Percentiles rank a stretch among this genome's conserved stretches.
Conservation (phyloP, 1,284 basidiomycete species). For the Fomitopsis betulina region DNA sequence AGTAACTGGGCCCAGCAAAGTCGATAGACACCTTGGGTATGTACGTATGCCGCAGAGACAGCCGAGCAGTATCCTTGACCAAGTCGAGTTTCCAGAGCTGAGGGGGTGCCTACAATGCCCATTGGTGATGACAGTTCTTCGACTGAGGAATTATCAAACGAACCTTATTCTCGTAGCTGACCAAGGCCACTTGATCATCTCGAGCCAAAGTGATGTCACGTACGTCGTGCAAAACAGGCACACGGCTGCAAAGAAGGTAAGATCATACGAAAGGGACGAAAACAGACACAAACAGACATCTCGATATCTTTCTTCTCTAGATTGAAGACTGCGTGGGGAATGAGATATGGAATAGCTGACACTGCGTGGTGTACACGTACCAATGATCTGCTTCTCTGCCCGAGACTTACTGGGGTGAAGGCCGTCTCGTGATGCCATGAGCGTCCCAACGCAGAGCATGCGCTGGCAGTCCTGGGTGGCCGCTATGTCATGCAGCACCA, state of each 20-base stretch:
- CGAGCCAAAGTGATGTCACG: conserved; percentile 66
- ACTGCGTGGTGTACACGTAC: conserved; percentile 33
- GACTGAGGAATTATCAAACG: conserved; percentile 1
- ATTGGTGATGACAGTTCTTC: conserved; percentile 3
- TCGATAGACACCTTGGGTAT: conserved; percentile 65
- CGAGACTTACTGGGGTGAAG: conserved; percentile 69
- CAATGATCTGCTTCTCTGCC: conserved; percentile 72
- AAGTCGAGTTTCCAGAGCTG: conserved; percentile 75
- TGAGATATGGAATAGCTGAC: not conserved
- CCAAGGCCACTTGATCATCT: conserved; percentile 57
- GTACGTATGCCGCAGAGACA: conserved; percentile 63
- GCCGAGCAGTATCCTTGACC: conserved; percentile 46
- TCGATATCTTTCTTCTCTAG: conserved; percentile 59
- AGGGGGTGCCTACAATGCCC: conserved; percentile 54
- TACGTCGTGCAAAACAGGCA: conserved; percentile 75
- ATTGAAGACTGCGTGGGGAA: conserved; percentile 57
- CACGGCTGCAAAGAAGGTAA: conserved; percentile 43
- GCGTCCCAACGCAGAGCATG: conserved; percentile 67
- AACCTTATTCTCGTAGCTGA: conserved; percentile 74
- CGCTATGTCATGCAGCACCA: conserved; percentile 70
- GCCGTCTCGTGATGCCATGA: conserved; percentile 57
- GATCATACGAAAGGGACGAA: not conserved
- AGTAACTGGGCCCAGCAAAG: conserved; percentile 75
- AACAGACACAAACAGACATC: conserved; percentile 42
- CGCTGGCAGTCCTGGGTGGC: conserved; percentile 63